These are phyloP conservation scores for Panicum hallii DNA, from an alignment of 202 grass and related monocot genomes.

Conservation along the genomic window DNA sequence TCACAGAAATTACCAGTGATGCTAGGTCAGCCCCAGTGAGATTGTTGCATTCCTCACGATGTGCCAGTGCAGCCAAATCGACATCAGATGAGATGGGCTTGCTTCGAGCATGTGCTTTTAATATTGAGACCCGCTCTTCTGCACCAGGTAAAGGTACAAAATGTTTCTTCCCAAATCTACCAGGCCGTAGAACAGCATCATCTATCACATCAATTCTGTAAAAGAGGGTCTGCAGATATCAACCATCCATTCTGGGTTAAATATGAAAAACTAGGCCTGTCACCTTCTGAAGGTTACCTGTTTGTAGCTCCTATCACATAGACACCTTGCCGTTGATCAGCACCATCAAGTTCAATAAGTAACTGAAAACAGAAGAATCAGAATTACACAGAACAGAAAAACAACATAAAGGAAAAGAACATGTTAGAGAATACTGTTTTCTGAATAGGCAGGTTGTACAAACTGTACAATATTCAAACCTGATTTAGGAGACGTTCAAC, in stretches of 20 bases:
- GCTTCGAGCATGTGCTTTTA: slow-evolving; percentile 69
- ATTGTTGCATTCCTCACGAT: slow-evolving; percentile 59
- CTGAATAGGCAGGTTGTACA: slow-evolving; percentile 5
- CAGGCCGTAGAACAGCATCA: slow-evolving; percentile 75
- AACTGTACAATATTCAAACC: slow-evolving; percentile 46
- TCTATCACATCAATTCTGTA: slow-evolving; percentile 87
- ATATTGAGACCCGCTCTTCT: slow-evolving; percentile 68
- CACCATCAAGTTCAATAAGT: slow-evolving; percentile 85
- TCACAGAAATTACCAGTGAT: slow-evolving; percentile 59
- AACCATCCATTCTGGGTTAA: slow-evolving; percentile 10
- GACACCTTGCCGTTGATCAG: slow-evolving; percentile 71
- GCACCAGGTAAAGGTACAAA: slow-evolving; percentile 81
- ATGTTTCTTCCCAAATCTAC: slow-evolving; percentile 77
- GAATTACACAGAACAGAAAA: neutral
- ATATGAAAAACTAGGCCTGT: neutral
- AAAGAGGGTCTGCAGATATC: neutral
- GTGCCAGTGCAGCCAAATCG: slow-evolving; percentile 61
- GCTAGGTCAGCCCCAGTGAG: slow-evolving; percentile 78
- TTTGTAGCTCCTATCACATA: slow-evolving; percentile 96
- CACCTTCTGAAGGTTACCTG: slow-evolving; percentile 52
- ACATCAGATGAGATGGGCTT: slow-evolving; percentile 65
- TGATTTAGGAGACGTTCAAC: slow-evolving; percentile 78
- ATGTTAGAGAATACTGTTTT: neutral
- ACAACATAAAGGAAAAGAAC: neutral
- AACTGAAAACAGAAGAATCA: slow-evolving; percentile 54